Conservation (phyloP, 305 asterid genomes). For the Caryopteris hybrid region DNA sequence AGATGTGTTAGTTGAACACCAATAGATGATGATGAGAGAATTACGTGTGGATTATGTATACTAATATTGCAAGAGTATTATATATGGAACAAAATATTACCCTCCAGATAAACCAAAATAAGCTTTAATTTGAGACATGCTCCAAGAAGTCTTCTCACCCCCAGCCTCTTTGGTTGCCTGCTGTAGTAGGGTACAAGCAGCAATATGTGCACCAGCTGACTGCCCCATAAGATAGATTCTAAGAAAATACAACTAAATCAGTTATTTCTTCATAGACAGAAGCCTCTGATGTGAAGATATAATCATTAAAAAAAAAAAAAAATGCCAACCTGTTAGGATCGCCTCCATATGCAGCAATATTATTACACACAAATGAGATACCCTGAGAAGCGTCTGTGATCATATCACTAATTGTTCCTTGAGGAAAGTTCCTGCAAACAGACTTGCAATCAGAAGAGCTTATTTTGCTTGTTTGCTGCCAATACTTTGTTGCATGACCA, state of each 20-base stretch:
- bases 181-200: conserved; percentile 68
- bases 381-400: conserved; percentile 82
- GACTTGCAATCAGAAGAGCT: background rate
- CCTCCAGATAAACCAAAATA: conserved; percentile 91
- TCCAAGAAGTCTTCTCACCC: conserved; percentile 58
- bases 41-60: background rate
- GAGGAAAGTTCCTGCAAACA: conserved; percentile 79
- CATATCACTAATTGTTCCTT: conserved; percentile 86
- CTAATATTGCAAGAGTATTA: background rate
- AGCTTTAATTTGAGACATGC: conserved; percentile 67
- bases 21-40: background rate
- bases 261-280: background rate
- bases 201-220: conserved; percentile 94
- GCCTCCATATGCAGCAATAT: conserved; percentile 83
- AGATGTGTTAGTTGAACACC: background rate
- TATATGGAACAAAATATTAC: conserved; percentile 20
- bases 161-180: conserved; percentile 74
- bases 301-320: background rate
- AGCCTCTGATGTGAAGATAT: background rate
- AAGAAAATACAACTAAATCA: background rate
- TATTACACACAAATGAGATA: conserved; percentile 72
- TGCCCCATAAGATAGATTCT: conserved; percentile 87
- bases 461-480: too few relatives aligned
- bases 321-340: conserved; percentile 75
- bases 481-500: background rate